Evolutionary conservation across 176 grass and related monocot species (phyloP).

Genomic region (Musa itinerans): DNA sequence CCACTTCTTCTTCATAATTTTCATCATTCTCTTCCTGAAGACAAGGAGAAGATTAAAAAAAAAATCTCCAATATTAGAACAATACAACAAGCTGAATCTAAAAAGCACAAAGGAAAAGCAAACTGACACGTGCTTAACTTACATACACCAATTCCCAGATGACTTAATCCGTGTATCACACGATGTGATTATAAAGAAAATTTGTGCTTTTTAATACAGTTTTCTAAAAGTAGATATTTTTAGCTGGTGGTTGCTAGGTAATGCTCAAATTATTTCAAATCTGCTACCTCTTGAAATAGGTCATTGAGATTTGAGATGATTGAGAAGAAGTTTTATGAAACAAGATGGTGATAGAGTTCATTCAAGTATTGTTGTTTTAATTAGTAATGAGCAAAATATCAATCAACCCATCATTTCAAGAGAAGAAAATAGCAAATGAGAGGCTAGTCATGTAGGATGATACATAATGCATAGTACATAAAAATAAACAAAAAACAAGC

Average conservation of each 20-base stretch:
- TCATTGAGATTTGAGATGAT: background rate
- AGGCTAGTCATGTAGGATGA: background rate
- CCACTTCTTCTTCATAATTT: slow-evolving; percentile 67
- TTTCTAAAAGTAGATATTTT: background rate
- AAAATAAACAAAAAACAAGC: background rate
- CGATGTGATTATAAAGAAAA: background rate
- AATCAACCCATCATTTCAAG: background rate
- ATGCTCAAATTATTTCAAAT: background rate
- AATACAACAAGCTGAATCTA: background rate
- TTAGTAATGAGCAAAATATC: background rate
- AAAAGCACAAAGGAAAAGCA: background rate
- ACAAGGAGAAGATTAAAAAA: slow-evolving; percentile 2
- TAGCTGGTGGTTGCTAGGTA: background rate
- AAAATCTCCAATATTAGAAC: background rate
- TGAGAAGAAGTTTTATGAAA: background rate
- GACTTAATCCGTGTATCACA: background rate
- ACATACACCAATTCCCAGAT: background rate
- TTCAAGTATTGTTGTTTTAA: background rate
- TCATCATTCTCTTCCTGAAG: slow-evolving; percentile 68
- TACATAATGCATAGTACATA: background rate
- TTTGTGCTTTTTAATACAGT: background rate
- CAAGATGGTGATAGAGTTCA: background rate
- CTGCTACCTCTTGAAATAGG: background rate
- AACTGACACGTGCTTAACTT: background rate
- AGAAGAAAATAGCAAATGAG: background rate